phyloP scores from a whole-genome alignment of 495 filamentous ascomycete species.

The Penicillium longicatenatum region DNA sequence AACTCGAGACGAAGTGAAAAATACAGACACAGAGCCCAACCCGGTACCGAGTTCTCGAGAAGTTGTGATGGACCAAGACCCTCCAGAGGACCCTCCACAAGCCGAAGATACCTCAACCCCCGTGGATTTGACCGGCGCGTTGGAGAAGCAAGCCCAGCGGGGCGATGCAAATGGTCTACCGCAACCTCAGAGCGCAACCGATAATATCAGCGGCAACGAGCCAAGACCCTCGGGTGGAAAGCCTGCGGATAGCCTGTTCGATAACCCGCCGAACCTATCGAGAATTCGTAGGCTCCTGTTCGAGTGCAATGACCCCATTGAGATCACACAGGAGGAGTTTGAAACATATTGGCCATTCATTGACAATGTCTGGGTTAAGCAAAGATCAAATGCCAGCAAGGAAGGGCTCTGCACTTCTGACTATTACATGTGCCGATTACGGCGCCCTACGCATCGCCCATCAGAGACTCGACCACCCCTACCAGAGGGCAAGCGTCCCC shows the following conservation, averaged over 20 bases:
- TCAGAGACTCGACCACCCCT: conserved; percentile 44
- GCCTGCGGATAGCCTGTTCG: conserved; percentile 30
- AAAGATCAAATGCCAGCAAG: conserved; percentile 52
- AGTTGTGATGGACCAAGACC: conserved; percentile 16
- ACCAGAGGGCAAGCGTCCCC: conserved; percentile 52
- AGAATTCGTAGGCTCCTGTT: conserved; percentile 50
- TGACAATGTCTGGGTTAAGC: conserved; percentile 57
- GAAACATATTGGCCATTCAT: conserved; percentile 58
- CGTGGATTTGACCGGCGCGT: conserved; percentile 29
- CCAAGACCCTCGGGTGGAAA: conserved; percentile 5
- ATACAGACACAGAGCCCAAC: conserved; percentile 18
- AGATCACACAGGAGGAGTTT: conserved; percentile 52
- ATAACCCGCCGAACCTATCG: conserved; percentile 49
- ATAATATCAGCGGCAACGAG: neutral
- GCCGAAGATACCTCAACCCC: conserved; percentile 8
- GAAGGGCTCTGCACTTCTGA: conserved; percentile 53
- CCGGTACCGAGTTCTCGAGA: conserved; percentile 8
- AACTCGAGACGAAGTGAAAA: conserved; percentile 8
- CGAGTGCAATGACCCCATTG: conserved; percentile 54
- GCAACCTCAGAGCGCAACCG: neutral
- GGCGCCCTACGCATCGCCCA: conserved; percentile 44
- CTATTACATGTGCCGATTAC: conserved; percentile 55
- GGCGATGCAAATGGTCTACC: conserved; percentile 8
- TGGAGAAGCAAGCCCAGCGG: conserved; percentile 26
- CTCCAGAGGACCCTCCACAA: conserved; percentile 10